Conservation (phyloP, 1,139 yeast genomes). For the Groenewaldozyma sp. region DNA sequence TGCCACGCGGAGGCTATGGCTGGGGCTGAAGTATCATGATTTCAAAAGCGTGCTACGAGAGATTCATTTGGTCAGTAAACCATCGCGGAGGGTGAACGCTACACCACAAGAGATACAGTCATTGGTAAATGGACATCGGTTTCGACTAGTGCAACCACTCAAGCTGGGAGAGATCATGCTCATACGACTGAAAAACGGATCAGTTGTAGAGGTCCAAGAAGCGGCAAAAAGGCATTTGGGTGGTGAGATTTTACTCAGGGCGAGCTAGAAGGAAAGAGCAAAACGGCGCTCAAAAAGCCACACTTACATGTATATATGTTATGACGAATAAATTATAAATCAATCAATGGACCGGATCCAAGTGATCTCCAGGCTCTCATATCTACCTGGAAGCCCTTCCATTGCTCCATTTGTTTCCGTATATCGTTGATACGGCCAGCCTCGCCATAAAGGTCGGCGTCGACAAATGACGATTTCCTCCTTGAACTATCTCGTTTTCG, state of each 20-base stretch:
- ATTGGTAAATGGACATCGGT: slow-evolving; percentile 66
- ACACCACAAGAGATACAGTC: slow-evolving; percentile 55
- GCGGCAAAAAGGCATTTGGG: slow-evolving; percentile 66
- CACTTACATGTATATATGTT: slow-evolving; percentile 1
- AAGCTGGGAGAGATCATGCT: slow-evolving; percentile 88
- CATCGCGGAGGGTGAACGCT: slow-evolving; percentile 67
- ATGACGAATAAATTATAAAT: background rate
- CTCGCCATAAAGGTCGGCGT: slow-evolving; percentile 30
- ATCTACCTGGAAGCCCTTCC: slow-evolving; percentile 84
- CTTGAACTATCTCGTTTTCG: slow-evolving; percentile 10
- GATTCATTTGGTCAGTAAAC: slow-evolving; percentile 71
- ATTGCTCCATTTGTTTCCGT: slow-evolving; percentile 37
- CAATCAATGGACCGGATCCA: slow-evolving; percentile 44
- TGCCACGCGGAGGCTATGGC: slow-evolving; percentile 81
- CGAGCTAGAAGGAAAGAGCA: slow-evolving; percentile 34
- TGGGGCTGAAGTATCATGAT: slow-evolving; percentile 80
- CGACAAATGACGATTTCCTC: slow-evolving; percentile 27
- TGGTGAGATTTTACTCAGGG: slow-evolving; percentile 80
- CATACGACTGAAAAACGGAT: slow-evolving; percentile 41
- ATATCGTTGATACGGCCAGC: slow-evolving; percentile 22
- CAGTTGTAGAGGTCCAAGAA: slow-evolving; percentile 70
- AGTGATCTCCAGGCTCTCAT: slow-evolving; percentile 71
- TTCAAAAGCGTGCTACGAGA: slow-evolving; percentile 66
- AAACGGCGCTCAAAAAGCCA: background rate
- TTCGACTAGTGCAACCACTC: slow-evolving; percentile 67